Conservation (phyloP, 2,329 filamentous ascomycete genomes). For the Neonectria magnoliae region DNA sequence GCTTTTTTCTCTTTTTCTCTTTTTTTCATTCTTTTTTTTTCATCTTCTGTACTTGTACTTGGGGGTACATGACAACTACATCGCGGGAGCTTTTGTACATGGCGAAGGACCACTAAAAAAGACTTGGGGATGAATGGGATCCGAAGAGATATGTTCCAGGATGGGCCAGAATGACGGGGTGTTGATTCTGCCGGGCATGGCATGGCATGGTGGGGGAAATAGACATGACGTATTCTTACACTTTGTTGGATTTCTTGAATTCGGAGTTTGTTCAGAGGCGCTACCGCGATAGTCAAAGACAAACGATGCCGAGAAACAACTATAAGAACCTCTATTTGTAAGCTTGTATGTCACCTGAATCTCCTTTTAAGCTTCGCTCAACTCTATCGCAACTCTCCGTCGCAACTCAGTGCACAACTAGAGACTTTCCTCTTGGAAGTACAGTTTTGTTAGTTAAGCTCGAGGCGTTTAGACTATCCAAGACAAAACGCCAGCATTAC, state of each 20-base stretch:
- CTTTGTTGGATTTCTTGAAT: neutral
- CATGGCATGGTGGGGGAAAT: conserved; percentile 1
- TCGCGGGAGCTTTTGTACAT: conserved; percentile 12
- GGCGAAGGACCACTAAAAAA: conserved; percentile 9
- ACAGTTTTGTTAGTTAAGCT: neutral
- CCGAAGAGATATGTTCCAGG: conserved; percentile 2
- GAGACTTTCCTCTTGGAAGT: neutral
- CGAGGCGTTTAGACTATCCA: neutral
- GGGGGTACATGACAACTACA: conserved; percentile 8
- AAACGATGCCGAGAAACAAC: neutral
- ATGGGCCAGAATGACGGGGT: conserved; percentile 1
- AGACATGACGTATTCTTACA: neutral
- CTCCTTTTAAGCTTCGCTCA: neutral
- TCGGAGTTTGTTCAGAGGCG: neutral
- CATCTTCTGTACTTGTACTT: conserved; percentile 8
- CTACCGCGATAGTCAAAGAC: neutral
- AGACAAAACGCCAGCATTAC: neutral
- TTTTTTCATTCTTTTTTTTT: neutral
- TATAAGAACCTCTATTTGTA: neutral
- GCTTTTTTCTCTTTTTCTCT: neutral
- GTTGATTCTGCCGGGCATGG: conserved; percentile 6
- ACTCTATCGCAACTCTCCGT: neutral
- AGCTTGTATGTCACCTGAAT: neutral
- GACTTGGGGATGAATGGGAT: neutral
- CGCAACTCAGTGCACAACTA: neutral